Conservation (phyloP, 805 yeast species). For the Torulaspora quercuum region DNA sequence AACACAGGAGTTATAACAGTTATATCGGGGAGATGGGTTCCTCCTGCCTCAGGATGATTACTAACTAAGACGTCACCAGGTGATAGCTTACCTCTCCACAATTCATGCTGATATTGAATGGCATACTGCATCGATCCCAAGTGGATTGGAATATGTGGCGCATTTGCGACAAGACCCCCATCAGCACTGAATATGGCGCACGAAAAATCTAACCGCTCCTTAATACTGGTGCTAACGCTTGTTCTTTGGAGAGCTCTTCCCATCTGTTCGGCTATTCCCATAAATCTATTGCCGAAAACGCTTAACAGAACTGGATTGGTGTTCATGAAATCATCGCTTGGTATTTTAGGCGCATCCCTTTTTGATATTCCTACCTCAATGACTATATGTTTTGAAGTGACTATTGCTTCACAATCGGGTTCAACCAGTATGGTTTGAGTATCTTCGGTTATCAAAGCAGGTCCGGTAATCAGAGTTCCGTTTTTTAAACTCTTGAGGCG, state of each 20-base stretch:
- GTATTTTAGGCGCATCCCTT: background rate
- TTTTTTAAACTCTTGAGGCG: slow-evolving; percentile 30
- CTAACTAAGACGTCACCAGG: slow-evolving; percentile 42
- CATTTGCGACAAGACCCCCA: slow-evolving; percentile 42
- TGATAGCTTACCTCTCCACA: slow-evolving; percentile 36
- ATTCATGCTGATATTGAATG: slow-evolving; percentile 34
- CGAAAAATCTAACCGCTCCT: slow-evolving; percentile 43
- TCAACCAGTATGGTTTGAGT: slow-evolving; percentile 40
- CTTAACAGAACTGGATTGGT: slow-evolving; percentile 39
- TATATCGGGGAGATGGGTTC: slow-evolving; percentile 47
- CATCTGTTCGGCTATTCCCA: slow-evolving; percentile 47
- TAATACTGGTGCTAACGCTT: slow-evolving; percentile 41
- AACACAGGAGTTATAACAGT: slow-evolving; percentile 54
- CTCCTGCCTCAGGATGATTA: slow-evolving; percentile 41
- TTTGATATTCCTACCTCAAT: slow-evolving; percentile 1
- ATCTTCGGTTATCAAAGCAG: slow-evolving; percentile 38
- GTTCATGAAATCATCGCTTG: background rate
- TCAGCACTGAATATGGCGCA: slow-evolving; percentile 43
- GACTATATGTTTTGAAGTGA: slow-evolving; percentile 1
- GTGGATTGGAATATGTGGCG: slow-evolving; percentile 45
- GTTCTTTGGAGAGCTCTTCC: slow-evolving; percentile 41
- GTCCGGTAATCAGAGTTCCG: slow-evolving; percentile 39
- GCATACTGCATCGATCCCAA: slow-evolving; percentile 42
- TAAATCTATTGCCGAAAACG: slow-evolving; percentile 42
- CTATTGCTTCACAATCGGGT: slow-evolving; percentile 22